Evolutionary conservation across 495 filamentous ascomycete species (phyloP), one percentile per base, ranked within the genome.

Genomic region (Lophiostoma macrostomum): DNA sequence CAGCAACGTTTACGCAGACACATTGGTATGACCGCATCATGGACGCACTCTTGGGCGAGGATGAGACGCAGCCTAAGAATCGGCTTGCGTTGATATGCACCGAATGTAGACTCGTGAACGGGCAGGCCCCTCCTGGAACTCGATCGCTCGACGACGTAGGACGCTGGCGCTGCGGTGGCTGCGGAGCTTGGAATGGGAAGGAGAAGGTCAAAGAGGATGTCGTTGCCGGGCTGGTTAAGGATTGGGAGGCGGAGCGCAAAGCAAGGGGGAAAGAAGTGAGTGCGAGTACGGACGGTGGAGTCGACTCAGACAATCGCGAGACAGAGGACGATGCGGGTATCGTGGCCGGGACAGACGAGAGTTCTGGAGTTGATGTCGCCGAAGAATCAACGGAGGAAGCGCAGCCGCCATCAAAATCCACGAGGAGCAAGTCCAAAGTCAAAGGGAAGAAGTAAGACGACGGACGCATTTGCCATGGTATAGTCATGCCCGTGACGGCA

Each of bases 1-100:
- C 58, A 29, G 67, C 56, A 67, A 79, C 64, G 61, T 71, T 45
- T 55, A 76, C 67, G 58, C 78, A 78, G 34, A 72, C 82, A 29
- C 80, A 84, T 53, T 97, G 94, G 94, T 97, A 96, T 67, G 93
- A 98, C 64, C 82, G 93, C 35, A 80, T 98, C 27, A 69, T 97
- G 31, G 93, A 98, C 64, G 82, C 95, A 4, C 78, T 99, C 25
- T 75, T 99, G 0, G 93, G 93, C 19, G 93, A 99, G 68, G 93
- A 99, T 60, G 93, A 99, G 70, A 91, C 87, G 31, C 83, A 86
- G 22, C 81, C 94, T 0, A 91, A 88, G 69, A 96, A 96, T 70
- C 81, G 93, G 4, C 80, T 95, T 43, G 93, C 84, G 22, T 69
- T 99, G 61, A 93, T 99, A 42, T 99, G 93, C 71, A 56, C 66